Percentiles rank a stretch among this genome's conserved stretches.
These are phyloP conservation scores for Tetragonia tetragonoides DNA, from an alignment of 148 eudicot genomes.

Conservation along the genomic window DNA sequence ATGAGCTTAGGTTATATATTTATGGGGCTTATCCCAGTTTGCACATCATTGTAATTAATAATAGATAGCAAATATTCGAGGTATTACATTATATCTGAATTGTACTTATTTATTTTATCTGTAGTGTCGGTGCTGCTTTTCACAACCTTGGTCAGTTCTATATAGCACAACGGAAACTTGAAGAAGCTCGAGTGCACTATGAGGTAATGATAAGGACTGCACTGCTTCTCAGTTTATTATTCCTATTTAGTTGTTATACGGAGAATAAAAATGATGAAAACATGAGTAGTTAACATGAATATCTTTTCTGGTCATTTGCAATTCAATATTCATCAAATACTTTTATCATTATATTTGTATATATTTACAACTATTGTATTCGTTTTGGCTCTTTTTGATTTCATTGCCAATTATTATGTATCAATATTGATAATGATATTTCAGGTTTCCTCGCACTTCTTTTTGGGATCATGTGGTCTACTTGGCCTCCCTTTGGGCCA, in stretches of 20 bases:
- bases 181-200: slow-evolving; percentile 68
- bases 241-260: neutral
- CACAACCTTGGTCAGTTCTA: slow-evolving; percentile 96
- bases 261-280: neutral
- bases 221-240: neutral
- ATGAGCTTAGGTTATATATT: neutral
- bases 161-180: slow-evolving; percentile 63
- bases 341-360: too few species aligned
- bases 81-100: neutral
- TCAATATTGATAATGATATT: too few species aligned
- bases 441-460: too few species aligned
- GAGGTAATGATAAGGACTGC: slow-evolving; percentile 48
- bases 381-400: too few species aligned
- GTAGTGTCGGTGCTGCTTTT: slow-evolving; percentile 88
- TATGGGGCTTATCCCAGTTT: neutral
- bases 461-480: too few species aligned
- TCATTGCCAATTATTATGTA: too few species aligned
- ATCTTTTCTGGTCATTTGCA: neutral
- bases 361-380: too few species aligned
- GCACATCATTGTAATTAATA: neutral
- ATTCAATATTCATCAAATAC: neutral
- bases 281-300: neutral
- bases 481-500: too few species aligned
- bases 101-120: slow-evolving; percentile 4
- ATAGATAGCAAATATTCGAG: neutral